Evolutionary conservation across 179 eudicot genomes (phyloP).

Genomic region (Actinidia chinensis): DNA sequence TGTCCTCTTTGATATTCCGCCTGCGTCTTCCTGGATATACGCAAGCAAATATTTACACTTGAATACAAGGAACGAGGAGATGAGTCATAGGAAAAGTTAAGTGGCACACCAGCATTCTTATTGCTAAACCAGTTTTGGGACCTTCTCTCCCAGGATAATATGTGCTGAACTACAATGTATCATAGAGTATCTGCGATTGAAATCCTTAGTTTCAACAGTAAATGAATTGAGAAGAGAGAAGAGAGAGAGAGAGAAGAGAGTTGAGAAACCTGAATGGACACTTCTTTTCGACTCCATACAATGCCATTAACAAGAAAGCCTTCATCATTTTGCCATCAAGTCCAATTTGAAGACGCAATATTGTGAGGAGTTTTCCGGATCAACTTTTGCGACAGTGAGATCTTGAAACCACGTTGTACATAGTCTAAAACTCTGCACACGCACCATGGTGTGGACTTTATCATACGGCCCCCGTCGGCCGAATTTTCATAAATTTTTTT

Average conservation of each 20-base stretch:
- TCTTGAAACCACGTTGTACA: background rate
- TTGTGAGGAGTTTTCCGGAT: background rate
- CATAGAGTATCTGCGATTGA: background rate
- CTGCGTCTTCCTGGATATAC: too few relatives aligned
- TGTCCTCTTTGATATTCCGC: too few relatives aligned
- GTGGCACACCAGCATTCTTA: background rate
- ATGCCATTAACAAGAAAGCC: background rate
- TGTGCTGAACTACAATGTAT: background rate
- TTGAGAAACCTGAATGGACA: background rate
- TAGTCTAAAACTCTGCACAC: background rate
- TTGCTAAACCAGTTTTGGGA: background rate
- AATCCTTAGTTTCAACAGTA: background rate
- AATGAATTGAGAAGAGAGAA: background rate
- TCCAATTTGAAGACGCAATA: background rate
- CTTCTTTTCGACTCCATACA: background rate
- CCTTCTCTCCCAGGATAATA: background rate
- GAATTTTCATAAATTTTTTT: background rate
- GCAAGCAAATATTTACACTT: background rate
- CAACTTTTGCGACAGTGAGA: background rate
- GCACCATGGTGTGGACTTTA: background rate
- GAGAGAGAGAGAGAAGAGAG: conserved; percentile 2
- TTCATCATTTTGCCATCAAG: background rate
- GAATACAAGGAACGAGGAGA: background rate
- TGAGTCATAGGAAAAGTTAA: background rate
- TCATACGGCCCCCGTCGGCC: too few relatives aligned